phyloP scores from a whole-genome alignment of 306 rosid genomes.

The Rosa persica region DNA sequence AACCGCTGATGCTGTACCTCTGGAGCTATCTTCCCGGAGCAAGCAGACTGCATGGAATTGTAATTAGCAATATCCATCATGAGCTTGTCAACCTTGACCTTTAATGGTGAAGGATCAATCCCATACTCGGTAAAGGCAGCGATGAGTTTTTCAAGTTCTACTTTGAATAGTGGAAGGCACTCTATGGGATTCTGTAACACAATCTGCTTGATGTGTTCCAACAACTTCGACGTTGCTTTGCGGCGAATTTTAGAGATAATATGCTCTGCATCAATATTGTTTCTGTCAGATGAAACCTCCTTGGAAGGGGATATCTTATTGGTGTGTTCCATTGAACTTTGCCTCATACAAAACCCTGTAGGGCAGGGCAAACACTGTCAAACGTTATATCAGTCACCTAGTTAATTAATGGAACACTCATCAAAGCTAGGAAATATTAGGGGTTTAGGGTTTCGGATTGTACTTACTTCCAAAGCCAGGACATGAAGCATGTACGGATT shows the following conservation, averaged over 20 bases:
- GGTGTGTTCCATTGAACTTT: background rate
- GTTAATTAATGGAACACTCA: background rate
- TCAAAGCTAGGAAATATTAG: background rate
- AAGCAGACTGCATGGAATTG: background rate
- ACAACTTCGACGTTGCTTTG: background rate
- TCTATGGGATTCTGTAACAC: background rate
- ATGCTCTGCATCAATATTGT: background rate
- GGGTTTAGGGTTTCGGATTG: background rate
- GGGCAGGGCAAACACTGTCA: background rate
- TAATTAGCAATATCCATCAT: background rate
- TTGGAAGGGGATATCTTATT: background rate
- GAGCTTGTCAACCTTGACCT: background rate
- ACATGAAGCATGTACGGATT: background rate
- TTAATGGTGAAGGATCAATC: background rate
- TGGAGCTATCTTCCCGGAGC: background rate
- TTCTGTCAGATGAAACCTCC: background rate
- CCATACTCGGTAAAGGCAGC: slow-evolving; percentile 1
- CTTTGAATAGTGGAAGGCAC: background rate
- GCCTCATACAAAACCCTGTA: background rate
- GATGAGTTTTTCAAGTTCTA: background rate
- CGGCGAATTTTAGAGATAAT: background rate
- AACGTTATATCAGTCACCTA: background rate
- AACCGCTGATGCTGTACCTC: background rate
- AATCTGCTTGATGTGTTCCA: slow-evolving; percentile 3
- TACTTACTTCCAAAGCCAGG: background rate